A percentile compares a stretch with the other conserved stretches of the same genome.
Evolutionary conservation across 352 stramenopile species (phyloP).

Genomic region (Thalassiosira sp.): DNA sequence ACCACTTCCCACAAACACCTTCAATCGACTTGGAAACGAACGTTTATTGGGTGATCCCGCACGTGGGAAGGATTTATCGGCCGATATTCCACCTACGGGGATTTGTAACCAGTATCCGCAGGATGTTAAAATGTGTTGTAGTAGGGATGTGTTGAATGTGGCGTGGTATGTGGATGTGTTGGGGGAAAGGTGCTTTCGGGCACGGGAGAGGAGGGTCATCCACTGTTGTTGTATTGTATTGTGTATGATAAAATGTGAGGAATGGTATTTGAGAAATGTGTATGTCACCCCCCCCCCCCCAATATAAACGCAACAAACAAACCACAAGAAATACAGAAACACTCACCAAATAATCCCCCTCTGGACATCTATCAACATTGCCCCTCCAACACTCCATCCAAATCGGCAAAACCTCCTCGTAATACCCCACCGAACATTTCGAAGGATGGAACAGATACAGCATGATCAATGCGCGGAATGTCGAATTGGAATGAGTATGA

Average conservation of each 20-base stretch:
- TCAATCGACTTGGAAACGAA: slow-evolving; percentile 67
- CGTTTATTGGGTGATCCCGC: slow-evolving; percentile 48
- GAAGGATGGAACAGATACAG: slow-evolving; percentile 81
- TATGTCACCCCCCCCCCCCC: too few species aligned
- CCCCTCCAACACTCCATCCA: slow-evolving; percentile 81
- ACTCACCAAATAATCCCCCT: slow-evolving; percentile 81
- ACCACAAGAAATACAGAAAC: too few species aligned
- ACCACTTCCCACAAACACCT: slow-evolving; percentile 68
- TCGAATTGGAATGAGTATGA: slow-evolving; percentile 79
- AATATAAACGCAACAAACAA: too few species aligned
- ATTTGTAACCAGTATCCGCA: slow-evolving; percentile 81
- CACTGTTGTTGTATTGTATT: too few species aligned
- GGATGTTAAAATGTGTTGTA: slow-evolving; percentile 65
- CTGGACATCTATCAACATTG: slow-evolving; percentile 79
- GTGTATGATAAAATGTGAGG: too few species aligned
- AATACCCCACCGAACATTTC: slow-evolving; percentile 68
- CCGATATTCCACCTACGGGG: slow-evolving; percentile 64
- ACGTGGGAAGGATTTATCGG: slow-evolving; percentile 74
- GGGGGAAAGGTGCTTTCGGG: slow-evolving; percentile 63
- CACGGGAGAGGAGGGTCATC: slow-evolving; percentile 79
- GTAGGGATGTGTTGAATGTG: too few species aligned
- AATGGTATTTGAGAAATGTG: too few species aligned
- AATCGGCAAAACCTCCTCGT: slow-evolving; percentile 68
- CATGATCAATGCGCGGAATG: slow-evolving; percentile 77
- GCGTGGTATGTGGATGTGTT: too few species aligned